Evolutionary conservation across 2,329 filamentous ascomycete genomes (phyloP).

Genomic region (Endoconidiophora laricicola): DNA sequence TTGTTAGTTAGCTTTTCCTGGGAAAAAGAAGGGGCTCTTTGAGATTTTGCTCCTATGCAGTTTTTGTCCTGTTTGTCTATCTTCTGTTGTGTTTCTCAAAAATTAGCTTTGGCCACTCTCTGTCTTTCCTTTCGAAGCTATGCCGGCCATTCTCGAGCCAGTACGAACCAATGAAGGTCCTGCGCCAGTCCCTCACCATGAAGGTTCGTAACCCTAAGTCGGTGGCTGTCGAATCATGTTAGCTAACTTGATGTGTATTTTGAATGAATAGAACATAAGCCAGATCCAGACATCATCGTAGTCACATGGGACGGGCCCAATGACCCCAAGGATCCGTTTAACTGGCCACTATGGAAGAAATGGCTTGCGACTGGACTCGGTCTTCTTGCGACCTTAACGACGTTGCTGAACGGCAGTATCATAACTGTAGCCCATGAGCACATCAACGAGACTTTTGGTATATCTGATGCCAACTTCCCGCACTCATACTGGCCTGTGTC

Average conservation of each 20-base stretch:
- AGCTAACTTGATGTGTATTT: background rate
- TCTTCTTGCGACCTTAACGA: constrained; percentile 20
- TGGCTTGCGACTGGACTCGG: constrained; percentile 20
- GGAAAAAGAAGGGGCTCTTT: too few relatives aligned
- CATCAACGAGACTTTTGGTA: constrained; percentile 15
- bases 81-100: background rate
- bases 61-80: background rate
- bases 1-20: too few relatives aligned
- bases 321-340: constrained; percentile 48
- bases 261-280: background rate
- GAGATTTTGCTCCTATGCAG: too few relatives aligned
- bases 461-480: constrained; percentile 12
- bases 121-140: background rate
- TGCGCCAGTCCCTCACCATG: background rate
- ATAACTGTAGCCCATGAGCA: constrained; percentile 13
- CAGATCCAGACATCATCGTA: constrained; percentile 11
- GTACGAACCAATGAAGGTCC: constrained; percentile 4
- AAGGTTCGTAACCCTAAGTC: background rate
- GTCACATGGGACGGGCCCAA: constrained; percentile 44
- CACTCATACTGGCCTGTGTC: constrained; percentile 12
- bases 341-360: constrained; percentile 42
- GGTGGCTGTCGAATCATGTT: background rate
- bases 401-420: constrained; percentile 11
- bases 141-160: constrained; percentile 2
- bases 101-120: background rate